A percentile compares a stretch with the other conserved stretches of the same genome.
Evolutionary conservation across 2,329 filamentous ascomycete genomes (phyloP).

Genomic region (Ceratocystis ficicola): DNA sequence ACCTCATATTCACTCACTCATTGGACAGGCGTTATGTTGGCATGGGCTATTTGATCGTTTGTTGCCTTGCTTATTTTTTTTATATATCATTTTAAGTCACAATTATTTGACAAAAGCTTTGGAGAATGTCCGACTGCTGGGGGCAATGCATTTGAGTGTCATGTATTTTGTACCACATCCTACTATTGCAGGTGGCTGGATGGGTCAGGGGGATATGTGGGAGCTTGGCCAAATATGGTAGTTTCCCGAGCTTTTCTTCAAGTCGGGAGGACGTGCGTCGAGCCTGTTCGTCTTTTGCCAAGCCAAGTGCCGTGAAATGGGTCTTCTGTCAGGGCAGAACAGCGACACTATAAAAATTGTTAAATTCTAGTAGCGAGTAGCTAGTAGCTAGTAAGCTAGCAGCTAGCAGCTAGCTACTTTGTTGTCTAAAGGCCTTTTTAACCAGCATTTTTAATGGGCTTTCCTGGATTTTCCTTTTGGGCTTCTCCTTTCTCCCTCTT

Average conservation of each 20-base stretch:
- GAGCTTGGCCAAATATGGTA: conserved; percentile 2
- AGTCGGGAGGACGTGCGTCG: background rate
- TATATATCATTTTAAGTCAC: background rate
- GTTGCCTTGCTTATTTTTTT: conserved; percentile 12
- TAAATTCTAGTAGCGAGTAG: too few relatives aligned
- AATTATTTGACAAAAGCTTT: background rate
- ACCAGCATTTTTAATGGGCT: background rate
- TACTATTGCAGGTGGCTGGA: background rate
- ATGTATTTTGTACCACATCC: background rate
- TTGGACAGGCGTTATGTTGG: conserved; percentile 20
- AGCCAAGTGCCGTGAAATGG: background rate
- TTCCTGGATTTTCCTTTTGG: background rate
- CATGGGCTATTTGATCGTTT: conserved; percentile 3
- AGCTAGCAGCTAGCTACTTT: too few relatives aligned
- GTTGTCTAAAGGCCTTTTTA: too few relatives aligned
- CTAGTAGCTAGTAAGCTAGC: too few relatives aligned
- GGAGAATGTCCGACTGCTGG: too few relatives aligned
- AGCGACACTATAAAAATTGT: too few relatives aligned
- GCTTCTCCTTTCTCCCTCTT: background rate
- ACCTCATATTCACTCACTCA: conserved; percentile 19
- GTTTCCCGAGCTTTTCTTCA: conserved; percentile 6
- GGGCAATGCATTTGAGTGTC: background rate
- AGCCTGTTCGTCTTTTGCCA: background rate
- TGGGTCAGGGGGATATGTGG: background rate
- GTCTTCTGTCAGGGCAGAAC: background rate